Conservation (phyloP, 2,329 filamentous ascomycete genomes). For the Cordyceps cicadae region DNA sequence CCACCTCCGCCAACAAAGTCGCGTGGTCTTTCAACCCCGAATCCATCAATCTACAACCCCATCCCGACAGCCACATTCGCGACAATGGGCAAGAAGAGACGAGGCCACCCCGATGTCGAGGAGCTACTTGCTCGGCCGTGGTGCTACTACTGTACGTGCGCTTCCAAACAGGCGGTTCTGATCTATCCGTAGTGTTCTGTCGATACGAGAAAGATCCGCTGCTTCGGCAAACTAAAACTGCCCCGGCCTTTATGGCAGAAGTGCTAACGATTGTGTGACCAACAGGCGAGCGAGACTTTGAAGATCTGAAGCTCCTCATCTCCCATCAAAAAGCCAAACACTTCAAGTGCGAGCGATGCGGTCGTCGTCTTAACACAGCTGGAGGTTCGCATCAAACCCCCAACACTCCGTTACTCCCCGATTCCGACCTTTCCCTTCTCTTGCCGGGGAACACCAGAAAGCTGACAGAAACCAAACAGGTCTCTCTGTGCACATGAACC, state of each 20-base stretch:
- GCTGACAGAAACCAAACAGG: constrained; percentile 46
- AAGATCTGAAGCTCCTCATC: constrained; percentile 92
- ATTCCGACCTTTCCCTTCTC: neutral
- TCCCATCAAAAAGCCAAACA: constrained; percentile 99
- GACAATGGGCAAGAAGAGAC: constrained; percentile 81
- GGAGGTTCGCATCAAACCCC: constrained; percentile 57
- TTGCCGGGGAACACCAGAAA: neutral
- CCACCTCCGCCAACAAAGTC: neutral
- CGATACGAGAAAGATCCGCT: neutral
- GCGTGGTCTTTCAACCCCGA: neutral
- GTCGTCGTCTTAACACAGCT: constrained; percentile 81
- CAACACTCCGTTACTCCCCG: neutral
- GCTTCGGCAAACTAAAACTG: neutral
- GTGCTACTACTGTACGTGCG: constrained; percentile 82
- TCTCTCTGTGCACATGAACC: constrained; percentile 93
- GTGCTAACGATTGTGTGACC: neutral
- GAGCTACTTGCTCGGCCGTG: constrained; percentile 81
- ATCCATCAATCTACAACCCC: neutral
- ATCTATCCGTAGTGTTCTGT: neutral
- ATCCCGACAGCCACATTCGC: neutral
- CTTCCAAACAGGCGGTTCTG: neutral
- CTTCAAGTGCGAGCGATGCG: constrained; percentile 93
- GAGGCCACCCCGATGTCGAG: constrained; percentile 75
- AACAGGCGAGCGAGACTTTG: constrained; percentile 83
- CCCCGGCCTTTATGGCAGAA: neutral